A percentile compares a stretch with the other conserved stretches of the same genome.
phyloP scores from a whole-genome alignment of 176 grass and related monocot species.

The Juncus inflexus region DNA sequence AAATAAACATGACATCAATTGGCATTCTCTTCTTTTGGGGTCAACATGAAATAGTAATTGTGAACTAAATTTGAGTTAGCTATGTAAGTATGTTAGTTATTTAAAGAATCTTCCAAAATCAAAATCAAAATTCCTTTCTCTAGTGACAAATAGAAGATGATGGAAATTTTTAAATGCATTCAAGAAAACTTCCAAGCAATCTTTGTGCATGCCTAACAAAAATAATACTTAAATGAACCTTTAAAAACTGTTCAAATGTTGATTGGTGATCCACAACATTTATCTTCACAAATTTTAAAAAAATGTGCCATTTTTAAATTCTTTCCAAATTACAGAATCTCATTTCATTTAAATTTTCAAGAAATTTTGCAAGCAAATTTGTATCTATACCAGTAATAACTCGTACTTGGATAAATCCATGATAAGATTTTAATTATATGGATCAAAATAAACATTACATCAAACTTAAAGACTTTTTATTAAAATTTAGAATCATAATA shows the following conservation, averaged over 20 bases:
- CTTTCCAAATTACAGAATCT: not conserved
- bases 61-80: too few species aligned
- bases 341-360: too few species aligned
- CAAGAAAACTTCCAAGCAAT: constrained; percentile 17
- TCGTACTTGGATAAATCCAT: not conserved
- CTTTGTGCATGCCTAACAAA: constrained; percentile 16
- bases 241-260: not conserved
- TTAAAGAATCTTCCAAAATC: too few species aligned
- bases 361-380: not conserved
- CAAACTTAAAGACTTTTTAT: not conserved
- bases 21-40: too few species aligned
- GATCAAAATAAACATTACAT: too few species aligned
- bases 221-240: constrained; percentile 3
- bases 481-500: not conserved
- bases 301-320: not conserved
- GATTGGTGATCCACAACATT: constrained; percentile 19
- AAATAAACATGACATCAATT: too few species aligned
- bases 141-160: too few species aligned
- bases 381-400: not conserved
- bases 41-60: too few species aligned
- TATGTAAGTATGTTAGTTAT: too few species aligned
- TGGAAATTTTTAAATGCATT: constrained; percentile 15
- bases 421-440: not conserved
- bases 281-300: constrained; percentile 6
- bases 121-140: too few species aligned